phyloP scores from a whole-genome alignment of 805 yeast species.

The Teunomyces panamensis region DNA sequence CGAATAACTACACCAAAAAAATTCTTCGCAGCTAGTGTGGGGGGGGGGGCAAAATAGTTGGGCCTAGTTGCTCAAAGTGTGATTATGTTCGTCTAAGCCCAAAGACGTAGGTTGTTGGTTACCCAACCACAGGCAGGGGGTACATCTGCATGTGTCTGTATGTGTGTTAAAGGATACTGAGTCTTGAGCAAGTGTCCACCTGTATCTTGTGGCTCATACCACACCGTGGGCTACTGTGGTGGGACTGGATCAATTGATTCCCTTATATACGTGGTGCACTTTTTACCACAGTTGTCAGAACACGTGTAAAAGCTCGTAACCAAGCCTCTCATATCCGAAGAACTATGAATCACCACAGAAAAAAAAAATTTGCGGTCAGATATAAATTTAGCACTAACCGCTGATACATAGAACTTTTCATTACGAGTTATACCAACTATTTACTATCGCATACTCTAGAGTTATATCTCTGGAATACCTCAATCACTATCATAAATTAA shows the following conservation, averaged over 20 bases:
- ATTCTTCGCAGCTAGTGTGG: not conserved
- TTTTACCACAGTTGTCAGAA: constrained; percentile 1
- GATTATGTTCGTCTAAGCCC: not conserved
- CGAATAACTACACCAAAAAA: not conserved
- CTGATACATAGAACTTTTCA: not conserved
- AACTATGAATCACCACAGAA: constrained; percentile 1
- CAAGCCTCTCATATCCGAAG: constrained; percentile 3
- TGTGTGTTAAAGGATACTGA: not conserved
- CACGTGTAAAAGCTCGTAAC: constrained; percentile 4
- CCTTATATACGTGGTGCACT: not conserved
- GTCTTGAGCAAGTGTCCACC: not conserved
- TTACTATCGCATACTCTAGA: not conserved
- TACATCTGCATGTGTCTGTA: not conserved
- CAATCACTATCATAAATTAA: not conserved
- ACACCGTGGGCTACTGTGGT: not conserved
- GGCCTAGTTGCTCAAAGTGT: not conserved
- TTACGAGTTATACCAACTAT: not conserved
- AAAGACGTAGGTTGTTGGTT: not conserved
- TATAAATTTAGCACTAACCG: constrained; percentile 3
- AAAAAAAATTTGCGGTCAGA: constrained; percentile 2
- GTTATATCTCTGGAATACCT: not conserved
- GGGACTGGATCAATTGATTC: not conserved
- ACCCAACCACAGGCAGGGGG: not conserved
- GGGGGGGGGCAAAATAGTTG: not conserved
- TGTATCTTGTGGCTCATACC: not conserved